Evolutionary conservation across 2,329 filamentous ascomycete species (phyloP).

Genomic region (Diaporthe citriasiana): DNA sequence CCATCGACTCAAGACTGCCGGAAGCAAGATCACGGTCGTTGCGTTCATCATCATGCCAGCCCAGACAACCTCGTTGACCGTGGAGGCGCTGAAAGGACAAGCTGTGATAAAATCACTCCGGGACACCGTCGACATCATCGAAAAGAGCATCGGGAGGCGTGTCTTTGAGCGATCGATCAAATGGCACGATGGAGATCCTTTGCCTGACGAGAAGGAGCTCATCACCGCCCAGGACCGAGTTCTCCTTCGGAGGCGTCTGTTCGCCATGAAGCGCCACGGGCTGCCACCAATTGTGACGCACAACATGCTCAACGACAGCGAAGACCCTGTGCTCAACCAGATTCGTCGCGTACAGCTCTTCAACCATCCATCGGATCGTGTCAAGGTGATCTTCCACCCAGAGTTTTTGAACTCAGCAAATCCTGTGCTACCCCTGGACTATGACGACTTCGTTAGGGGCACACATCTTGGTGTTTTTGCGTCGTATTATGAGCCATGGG

Average conservation of each 20-base stretch:
- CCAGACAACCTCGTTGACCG: slow-evolving; percentile 93
- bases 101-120: slow-evolving; percentile 96
- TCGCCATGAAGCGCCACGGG: slow-evolving; percentile 94
- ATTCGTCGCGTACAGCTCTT: slow-evolving; percentile 96
- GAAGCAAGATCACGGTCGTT: slow-evolving; percentile 93
- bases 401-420: slow-evolving; percentile 98
- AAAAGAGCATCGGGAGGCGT: slow-evolving; percentile 91
- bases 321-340: slow-evolving; percentile 96
- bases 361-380: slow-evolving; percentile 93
- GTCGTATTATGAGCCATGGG: slow-evolving; percentile 99
- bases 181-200: slow-evolving; percentile 94
- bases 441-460: slow-evolving; percentile 97
- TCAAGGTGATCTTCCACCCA: slow-evolving; percentile 98
- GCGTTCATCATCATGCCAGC: slow-evolving; percentile 99
- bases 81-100: slow-evolving; percentile 96
- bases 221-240: slow-evolving; percentile 94
- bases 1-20: slow-evolving; percentile 86
- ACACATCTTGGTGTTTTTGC: slow-evolving; percentile 96
- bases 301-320: slow-evolving; percentile 96
- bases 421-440: slow-evolving; percentile 94
- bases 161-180: slow-evolving; percentile 94
- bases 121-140: slow-evolving; percentile 93
- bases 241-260: slow-evolving; percentile 88
- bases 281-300: slow-evolving; percentile 97
- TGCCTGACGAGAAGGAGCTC: slow-evolving; percentile 97